Conservation (phyloP, 2,329 filamentous ascomycete genomes). For the Diatrype stigma region DNA sequence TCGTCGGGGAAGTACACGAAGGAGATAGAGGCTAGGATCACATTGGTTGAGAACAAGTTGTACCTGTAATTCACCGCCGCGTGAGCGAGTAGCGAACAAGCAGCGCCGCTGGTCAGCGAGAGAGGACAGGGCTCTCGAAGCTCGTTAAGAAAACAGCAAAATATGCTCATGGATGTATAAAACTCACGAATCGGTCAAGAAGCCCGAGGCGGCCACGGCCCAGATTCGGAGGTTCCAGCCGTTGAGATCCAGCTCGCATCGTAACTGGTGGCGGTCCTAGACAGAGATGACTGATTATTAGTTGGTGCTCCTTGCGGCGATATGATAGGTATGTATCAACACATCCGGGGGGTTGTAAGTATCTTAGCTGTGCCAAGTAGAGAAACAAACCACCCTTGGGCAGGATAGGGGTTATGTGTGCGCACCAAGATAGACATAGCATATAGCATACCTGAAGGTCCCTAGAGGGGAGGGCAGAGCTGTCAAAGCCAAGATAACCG, state of each 20-base stretch:
- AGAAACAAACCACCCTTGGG: background rate
- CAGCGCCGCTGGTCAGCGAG: too few relatives aligned
- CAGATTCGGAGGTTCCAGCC: conserved; percentile 52
- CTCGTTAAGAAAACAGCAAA: too few relatives aligned
- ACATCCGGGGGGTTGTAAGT: too few relatives aligned
- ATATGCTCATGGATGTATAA: too few relatives aligned
- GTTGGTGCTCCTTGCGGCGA: too few relatives aligned
- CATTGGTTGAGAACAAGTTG: conserved; percentile 52
- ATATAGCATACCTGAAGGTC: conserved; percentile 43
- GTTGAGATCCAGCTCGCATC: conserved; percentile 51
- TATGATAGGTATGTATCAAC: too few relatives aligned
- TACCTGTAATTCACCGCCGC: conserved; percentile 38
- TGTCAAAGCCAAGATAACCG: conserved; percentile 47
- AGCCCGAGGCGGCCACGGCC: conserved; percentile 52
- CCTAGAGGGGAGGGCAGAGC: conserved; percentile 45
- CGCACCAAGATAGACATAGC: background rate
- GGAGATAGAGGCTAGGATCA: conserved; percentile 48
- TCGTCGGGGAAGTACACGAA: conserved; percentile 49
- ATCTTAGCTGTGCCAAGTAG: background rate
- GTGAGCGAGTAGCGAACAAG: too few relatives aligned
- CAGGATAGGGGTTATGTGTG: background rate
- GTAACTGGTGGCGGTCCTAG: conserved; percentile 47
- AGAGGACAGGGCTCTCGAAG: too few relatives aligned
- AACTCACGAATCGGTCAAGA: conserved; percentile 50
- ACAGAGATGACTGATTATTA: conserved; percentile 4